Evolutionary conservation across 1,139 yeast genomes (phyloP).

Genomic region (Zygoascus sp.): DNA sequence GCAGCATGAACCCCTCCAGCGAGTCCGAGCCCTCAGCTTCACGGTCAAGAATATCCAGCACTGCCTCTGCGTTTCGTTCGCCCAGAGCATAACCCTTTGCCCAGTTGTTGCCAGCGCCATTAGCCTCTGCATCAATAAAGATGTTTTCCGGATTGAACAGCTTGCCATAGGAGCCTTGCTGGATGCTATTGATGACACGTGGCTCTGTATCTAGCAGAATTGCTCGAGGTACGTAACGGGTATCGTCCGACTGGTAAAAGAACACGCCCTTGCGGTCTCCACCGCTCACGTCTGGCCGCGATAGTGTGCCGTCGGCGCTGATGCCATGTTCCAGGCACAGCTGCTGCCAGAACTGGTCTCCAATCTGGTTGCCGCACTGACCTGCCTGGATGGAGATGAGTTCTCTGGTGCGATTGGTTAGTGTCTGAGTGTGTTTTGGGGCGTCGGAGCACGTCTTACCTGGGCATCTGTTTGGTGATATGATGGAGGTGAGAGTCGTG

Average conservation of each 20-base stretch:
- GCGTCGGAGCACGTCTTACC: not conserved
- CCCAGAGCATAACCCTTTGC: constrained; percentile 85
- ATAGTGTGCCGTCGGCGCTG: constrained; percentile 59
- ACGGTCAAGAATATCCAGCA: constrained; percentile 78
- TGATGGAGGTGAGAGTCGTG: not conserved
- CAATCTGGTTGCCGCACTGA: constrained; percentile 97
- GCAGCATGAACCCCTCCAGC: constrained; percentile 80
- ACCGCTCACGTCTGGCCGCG: constrained; percentile 33
- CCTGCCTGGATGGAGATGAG: constrained; percentile 66
- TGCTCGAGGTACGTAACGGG: constrained; percentile 82
- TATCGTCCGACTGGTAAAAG: constrained; percentile 72
- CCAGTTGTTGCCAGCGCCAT: constrained; percentile 92
- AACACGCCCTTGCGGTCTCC: constrained; percentile 81
- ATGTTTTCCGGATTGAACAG: constrained; percentile 83
- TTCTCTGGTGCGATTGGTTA: constrained; percentile 36
- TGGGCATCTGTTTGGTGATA: constrained; percentile 6
- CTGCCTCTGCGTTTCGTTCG: constrained; percentile 58
- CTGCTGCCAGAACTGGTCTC: constrained; percentile 90
- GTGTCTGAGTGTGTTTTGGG: not conserved
- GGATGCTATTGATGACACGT: constrained; percentile 69
- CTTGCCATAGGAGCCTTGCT: constrained; percentile 47
- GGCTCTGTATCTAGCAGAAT: constrained; percentile 86
- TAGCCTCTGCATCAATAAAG: constrained; percentile 72
- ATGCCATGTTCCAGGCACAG: constrained; percentile 86
- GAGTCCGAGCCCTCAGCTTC: constrained; percentile 91